These are phyloP conservation scores for Arthrobotrys entomopaga DNA, from an alignment of 2,329 filamentous ascomycete genomes.

Conservation along the genomic window DNA sequence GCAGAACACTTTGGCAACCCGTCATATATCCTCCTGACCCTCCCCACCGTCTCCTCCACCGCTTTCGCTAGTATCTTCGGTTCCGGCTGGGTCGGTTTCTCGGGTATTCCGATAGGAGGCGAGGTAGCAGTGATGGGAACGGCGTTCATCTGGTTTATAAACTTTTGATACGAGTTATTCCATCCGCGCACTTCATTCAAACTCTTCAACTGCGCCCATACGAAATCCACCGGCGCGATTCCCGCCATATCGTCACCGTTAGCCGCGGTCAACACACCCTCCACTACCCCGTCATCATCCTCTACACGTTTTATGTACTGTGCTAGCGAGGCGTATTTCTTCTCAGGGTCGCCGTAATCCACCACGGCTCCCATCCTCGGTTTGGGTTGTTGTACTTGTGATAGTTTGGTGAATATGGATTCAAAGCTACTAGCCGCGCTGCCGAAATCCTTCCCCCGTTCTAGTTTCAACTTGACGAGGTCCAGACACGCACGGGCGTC, in stretches of 20 bases:
- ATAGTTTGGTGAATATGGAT: constrained; percentile 86
- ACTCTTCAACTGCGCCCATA: constrained; percentile 74
- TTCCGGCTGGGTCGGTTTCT: constrained; percentile 25
- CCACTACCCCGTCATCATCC: constrained; percentile 69
- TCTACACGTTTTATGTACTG: constrained; percentile 66
- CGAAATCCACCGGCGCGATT: constrained; percentile 73
- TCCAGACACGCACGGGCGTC: constrained; percentile 92
- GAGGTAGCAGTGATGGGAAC: constrained; percentile 21
- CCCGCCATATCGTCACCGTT: constrained; percentile 67
- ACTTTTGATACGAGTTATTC: constrained; percentile 63
- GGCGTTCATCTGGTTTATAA: constrained; percentile 35
- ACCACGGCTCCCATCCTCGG: constrained; percentile 78
- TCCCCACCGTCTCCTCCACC: constrained; percentile 58
- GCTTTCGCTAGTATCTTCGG: constrained; percentile 48
- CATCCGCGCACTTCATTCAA: constrained; percentile 74
- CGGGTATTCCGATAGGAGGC: constrained; percentile 25
- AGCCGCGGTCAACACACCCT: constrained; percentile 67
- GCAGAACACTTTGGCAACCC: constrained; percentile 73
- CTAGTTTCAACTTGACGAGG: constrained; percentile 93
- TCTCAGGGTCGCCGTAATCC: constrained; percentile 85
- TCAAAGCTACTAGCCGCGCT: constrained; percentile 81
- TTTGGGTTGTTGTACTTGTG: constrained; percentile 66
- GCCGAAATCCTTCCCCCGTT: constrained; percentile 88
- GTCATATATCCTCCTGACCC: constrained; percentile 69
- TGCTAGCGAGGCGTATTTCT: constrained; percentile 70